Evolutionary conservation across 2,329 filamentous ascomycete species (phyloP), one percentile per base, ranked within the genome.

Genomic region (Cadophora gregata): DNA sequence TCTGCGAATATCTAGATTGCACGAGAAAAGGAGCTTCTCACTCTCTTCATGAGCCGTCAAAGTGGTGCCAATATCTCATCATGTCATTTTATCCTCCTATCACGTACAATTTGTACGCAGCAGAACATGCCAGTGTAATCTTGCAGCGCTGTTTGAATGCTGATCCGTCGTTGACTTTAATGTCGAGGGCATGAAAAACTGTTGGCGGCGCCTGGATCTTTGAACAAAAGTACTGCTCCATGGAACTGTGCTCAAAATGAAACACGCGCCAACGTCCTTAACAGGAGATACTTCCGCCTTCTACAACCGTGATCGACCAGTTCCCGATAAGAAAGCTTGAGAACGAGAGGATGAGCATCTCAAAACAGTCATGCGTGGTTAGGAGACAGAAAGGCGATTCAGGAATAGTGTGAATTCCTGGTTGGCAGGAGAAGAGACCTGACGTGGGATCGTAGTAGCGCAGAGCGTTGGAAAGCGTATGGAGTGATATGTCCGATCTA

Each of bases 101-200:
- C 25, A 89, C 86, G 0, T 89, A 89, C 76, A 88, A 88, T 65
- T 77, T 90, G 1, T 87, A 81, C 68, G 75, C 79, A 12, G 76
- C 77, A 1, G 73, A 77, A 25, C 76, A 79, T 4, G 72, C 76
- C n/a, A 78, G 77, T 6, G 48, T 42, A 1, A 66, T 69, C 3
- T 9, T 70, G 59, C 53, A 69, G 65, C 53, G 66, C 25, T 38
- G 63, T 63, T 51, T 62, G 33, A 67, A 66, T n/a, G 71, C 81
- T 42, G 75, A 81, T 63, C 72, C 78, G 5, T 70, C 70, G 3
- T 65, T 72, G 1, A 72, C 80, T 58, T 80, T 79, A 0, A 65
- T 84, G 0, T 80, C 63, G 64, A 70, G 0, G 71, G 71, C 1
- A 64, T 82, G 8, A 68, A 75, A n/a, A 67, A 0, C 73, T 79